Evolutionary conservation across 2,329 filamentous ascomycete genomes (phyloP), one percentile per base, ranked within the genome.

Genomic region (Fusarium sp.): DNA sequence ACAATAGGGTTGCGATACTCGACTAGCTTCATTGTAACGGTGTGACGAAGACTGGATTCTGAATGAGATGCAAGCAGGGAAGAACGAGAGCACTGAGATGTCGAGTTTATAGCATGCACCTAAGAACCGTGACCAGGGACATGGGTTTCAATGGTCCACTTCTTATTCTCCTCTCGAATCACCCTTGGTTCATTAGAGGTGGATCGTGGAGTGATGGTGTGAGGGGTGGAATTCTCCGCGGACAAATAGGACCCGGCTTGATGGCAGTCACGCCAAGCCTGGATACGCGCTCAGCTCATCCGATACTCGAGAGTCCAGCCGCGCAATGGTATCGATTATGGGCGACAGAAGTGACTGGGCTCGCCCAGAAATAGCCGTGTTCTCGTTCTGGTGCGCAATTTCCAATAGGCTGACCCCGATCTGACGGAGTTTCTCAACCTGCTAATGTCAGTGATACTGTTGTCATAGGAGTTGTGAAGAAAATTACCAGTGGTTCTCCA

Each of bases 341-440:
- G 40, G 42, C 1, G 40, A 33, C 18, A 70, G 18, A 0, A 73
- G 33, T 1, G 63, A 60, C 11, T 42, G 50, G 2, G 70, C 64
- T n/a, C 68, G 68, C 3, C 45, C 33, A 27, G 64, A 63, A 31
- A 73, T 47, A 5, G 67, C 14, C 1, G 38, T 36, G 38, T 68
- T 63, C 6, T 54, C 27, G 29, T 57, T 73, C 36, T 73, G 56
- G 40, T 73, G 64, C 10, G 40, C 27, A 18, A 70, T 70, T 52
- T 68, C 68, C 5, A 73, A 52, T 14, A 73, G 42, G n/a, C 60
- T 65, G 6, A 68, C 68, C 1, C 70, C 70, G 5, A 63, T 50
- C 22, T 68, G 67, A 8, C 70, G 70, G 29, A 73, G 70, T 70
- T 73, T 73, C 61, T 73, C 70, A 13, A 73, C 70, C 68, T 70